Base-by-base conservation (phyloP, 257 asterid genomes). In the Solanum lignicaule region DNA sequence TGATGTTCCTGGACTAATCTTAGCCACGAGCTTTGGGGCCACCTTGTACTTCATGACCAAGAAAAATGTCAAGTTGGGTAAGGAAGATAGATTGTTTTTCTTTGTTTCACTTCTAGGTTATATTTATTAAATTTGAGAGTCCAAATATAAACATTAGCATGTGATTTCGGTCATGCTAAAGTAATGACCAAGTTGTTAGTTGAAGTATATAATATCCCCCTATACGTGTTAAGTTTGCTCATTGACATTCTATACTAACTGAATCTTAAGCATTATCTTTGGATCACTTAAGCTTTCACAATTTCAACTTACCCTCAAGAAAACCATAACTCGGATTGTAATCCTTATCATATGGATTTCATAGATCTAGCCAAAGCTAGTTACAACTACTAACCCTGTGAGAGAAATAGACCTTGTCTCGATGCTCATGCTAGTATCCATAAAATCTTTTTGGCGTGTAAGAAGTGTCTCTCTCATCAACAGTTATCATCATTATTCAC, bases 21-120 rank as follows among this genome's bases (percentile, higher is more conserved):
- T 98, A 79, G 99, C 99, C 82, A 92, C 98, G 72, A 93, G 99
- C 90, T 96, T 98, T 76, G 98, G 99, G 89, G 98, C 99, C 83
- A 94, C 98, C 89, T 93, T 96, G 85, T 98, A 95, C 93, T 95
- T 98, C 94, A 94, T 97, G 95, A 96, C 99, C 87, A 98, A 95
- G 96, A 98, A 92, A 91, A 98, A 94, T 29, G 93, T 98, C 88
- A 96, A 94, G 89, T 89, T 96, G 89, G 99, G 98, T 97, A 93
- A 94, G 95, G 81, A 87, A 43, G 39, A 81, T 46, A 86, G 25
- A 8, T 46, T 72, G 60, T 31, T 71, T 85, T 25, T 68, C 82
- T 85, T 71, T 68, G 23, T 38, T 41, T 29, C 31, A 38, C 65
- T 20, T 35, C 38, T 39, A 66, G 65, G 76, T 62, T 84, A 85